Evolutionary conservation across 768 basidiomycete species (phyloP), one percentile per base, ranked within the genome.

Genomic region (Termitomyces sp.): DNA sequence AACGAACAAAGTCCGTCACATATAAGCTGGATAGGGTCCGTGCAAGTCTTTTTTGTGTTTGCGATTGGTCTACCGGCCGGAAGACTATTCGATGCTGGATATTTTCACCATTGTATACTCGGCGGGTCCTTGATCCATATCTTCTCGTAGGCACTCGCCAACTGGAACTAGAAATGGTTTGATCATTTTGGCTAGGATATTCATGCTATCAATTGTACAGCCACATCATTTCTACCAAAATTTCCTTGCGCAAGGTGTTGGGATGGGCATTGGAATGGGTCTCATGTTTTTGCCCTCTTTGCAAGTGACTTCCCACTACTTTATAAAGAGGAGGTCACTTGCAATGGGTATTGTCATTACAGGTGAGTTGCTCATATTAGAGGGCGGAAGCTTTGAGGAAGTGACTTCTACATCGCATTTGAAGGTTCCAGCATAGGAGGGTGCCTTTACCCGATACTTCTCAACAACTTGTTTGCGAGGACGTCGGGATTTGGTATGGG

Each of bases 291-390:
- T 84, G 1, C 85, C 84, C 0, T 74, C 79, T 8, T 65, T 83
- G 28, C 76, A 79, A 14, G 72, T 84, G n/a, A 73, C 79, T 7
- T 77, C 81, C 4, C 84, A 85, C 59, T 80, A 82, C 66, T 86
- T 84, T 67, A 71, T 73, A 16, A 72, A 65, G 26, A 72, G 74
- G 50, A 71, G 84, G 43, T 77, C 79, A 0, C 59, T 84, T 9
- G 84, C 82, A 0, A 84, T 83, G 75, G 86, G 85, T 20, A 59
- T 83, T 30, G 79, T 83, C 40, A 73, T 83, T 13, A 71, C 79
- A 59, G 85, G 80, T 77, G 60, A 60, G 66, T 65, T 30, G 13
- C 8, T 33, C 32, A 56, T 20, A 6, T 50, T 38, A 30, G 20
- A 43, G 51, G 41, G 41, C 26, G 23, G 14, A 8, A 44, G n/a